Evolutionary conservation across 257 asterid species (phyloP), one percentile per base, ranked within the genome.

Genomic region (Nicotiana tomentosiformis): DNA sequence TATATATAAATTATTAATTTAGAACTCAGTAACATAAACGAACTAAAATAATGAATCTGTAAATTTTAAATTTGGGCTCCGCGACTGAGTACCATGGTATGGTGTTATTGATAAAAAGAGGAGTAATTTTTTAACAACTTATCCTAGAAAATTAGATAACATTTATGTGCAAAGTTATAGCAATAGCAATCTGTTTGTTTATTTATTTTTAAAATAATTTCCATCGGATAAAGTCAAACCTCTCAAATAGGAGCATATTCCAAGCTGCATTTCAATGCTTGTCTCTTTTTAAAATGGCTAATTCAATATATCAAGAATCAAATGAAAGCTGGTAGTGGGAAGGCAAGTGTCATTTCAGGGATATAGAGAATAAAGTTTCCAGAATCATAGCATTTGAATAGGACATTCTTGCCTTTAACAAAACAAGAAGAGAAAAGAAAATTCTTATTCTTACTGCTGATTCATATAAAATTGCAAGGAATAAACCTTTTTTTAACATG

Each of bases 81-180:
- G 35, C 0, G 5, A 3, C 35, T 3, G 0, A 3, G 4, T 43
- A 43, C 12, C 0, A 8, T 43, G 2, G 51, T 8, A 9, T 0
- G 51, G 9, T 43, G 10, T 43, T 43, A 43, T 43, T 8, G 3
- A 43, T 43, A 43, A 43, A 43, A 43, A 3, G 3, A 8, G 12
- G 12, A 8, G 12, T 43, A 43, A 43, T 2, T 43, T 43, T 43
- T 43, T 43, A 43, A 43, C 2, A 43, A 43, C 11, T 43, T 43
- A 43, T 9, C 11, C 11, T 43, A 43, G 12, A 43, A 8, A 43
- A 0, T 43, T 43, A 9, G 12, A 43, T 9, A 9, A 9, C 10
- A 43, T 8, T 43, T 43, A 11, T 14, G 43, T 35, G 30, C 30
- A 65, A 65, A 11, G 10, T 14, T 29, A 12, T 14, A 12, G 70